These are phyloP conservation scores for Linnemannia elongata DNA, from an alignment of 192 early-diverging fungal species.

Conservation along the genomic window DNA sequence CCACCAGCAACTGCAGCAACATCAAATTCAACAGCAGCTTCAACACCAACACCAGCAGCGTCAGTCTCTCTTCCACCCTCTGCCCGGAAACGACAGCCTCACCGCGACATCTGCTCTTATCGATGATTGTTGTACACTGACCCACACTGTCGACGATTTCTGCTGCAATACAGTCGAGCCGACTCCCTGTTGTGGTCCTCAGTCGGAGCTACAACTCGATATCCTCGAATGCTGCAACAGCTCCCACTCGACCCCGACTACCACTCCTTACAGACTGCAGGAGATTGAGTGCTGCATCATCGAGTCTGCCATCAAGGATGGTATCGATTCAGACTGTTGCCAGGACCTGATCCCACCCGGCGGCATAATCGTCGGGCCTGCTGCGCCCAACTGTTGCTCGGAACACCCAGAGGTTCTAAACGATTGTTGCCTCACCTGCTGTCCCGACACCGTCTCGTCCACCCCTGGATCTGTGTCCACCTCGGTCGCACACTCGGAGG, in stretches of 20 bases:
- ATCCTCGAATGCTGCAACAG: conserved; percentile 28
- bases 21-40: neutral
- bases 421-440: conserved; percentile 51
- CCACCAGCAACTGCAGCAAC: conserved; percentile 8
- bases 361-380: neutral
- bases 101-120: conserved; percentile 3
- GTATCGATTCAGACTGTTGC: conserved; percentile 48
- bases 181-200: conserved; percentile 40
- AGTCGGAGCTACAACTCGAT: conserved; percentile 26
- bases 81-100: neutral
- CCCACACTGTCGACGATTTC: conserved; percentile 43
- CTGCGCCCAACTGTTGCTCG: conserved; percentile 38
- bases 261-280: conserved; percentile 23
- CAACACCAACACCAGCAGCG: conserved; percentile 21
- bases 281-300: conserved; percentile 50
- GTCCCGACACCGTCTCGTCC: conserved; percentile 37
- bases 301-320: conserved; percentile 39
- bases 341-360: conserved; percentile 40
- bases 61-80: neutral
- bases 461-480: conserved; percentile 20
- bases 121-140: conserved; percentile 43
- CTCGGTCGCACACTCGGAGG: conserved; percentile 15
- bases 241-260: conserved; percentile 4
- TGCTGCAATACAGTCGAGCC: conserved; percentile 48
- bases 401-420: conserved; percentile 49